Evolutionary conservation across 768 basidiomycete species (phyloP).

Genomic region (Leccinum uliginosum): DNA sequence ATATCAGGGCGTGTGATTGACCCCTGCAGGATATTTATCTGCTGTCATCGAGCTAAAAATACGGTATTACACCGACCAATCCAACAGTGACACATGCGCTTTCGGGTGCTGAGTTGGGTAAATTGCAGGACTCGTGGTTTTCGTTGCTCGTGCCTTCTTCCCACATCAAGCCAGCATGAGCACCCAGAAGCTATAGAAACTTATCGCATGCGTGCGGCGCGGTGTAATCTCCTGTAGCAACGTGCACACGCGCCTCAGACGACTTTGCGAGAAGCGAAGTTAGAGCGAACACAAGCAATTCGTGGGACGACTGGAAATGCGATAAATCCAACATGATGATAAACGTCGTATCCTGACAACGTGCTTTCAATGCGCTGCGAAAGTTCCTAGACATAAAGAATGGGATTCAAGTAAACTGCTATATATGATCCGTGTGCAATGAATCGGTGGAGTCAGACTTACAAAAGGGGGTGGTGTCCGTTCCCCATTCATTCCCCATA

Average conservation of each 20-base stretch:
- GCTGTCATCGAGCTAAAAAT: neutral
- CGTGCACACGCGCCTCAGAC: slow-evolving; percentile 43
- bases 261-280: slow-evolving; percentile 42
- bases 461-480: slow-evolving; percentile 46
- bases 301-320: slow-evolving; percentile 62
- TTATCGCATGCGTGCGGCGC: slow-evolving; percentile 44
- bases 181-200: slow-evolving; percentile 42
- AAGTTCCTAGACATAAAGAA: slow-evolving; percentile 11
- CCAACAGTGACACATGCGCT: slow-evolving; percentile 62
- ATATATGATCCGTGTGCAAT: neutral
- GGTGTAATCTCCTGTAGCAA: slow-evolving; percentile 67
- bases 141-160: slow-evolving; percentile 37
- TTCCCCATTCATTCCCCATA: slow-evolving; percentile 64
- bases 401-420: neutral
- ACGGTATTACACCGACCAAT: slow-evolving; percentile 43
- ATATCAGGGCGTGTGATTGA: slow-evolving; percentile 1
- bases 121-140: slow-evolving; percentile 10
- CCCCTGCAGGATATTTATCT: neutral
- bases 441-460: slow-evolving; percentile 18
- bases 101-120: slow-evolving; percentile 46
- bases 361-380: slow-evolving; percentile 6
- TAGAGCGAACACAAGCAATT: slow-evolving; percentile 49
- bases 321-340: slow-evolving; percentile 71
- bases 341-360: slow-evolving; percentile 43
- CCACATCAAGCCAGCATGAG: slow-evolving; percentile 39